Conservation (phyloP, 345 rosid genomes). For the Gynandropsis gynandra region DNA sequence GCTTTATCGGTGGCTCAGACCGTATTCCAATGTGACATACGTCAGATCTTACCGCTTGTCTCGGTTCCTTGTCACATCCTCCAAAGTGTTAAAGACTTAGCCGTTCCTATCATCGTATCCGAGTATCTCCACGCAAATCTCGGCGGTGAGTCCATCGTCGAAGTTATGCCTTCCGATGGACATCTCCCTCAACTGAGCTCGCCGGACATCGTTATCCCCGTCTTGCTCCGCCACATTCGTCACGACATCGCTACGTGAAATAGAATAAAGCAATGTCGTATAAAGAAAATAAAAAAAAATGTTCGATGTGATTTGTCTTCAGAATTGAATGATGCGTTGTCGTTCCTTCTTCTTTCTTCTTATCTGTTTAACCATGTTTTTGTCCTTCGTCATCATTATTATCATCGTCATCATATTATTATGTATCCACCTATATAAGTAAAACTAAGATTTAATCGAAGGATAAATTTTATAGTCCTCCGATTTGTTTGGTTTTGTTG, state of each 20-base stretch:
- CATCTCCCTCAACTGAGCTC: slow-evolving; percentile 95
- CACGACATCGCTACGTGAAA: slow-evolving; percentile 40
- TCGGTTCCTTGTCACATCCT: slow-evolving; percentile 79
- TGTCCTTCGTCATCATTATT: no score
- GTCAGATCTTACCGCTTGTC: slow-evolving; percentile 42
- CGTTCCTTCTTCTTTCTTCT: no score
- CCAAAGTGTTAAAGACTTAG: slow-evolving; percentile 79
- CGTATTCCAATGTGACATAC: slow-evolving; percentile 73
- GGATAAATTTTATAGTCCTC: no score
- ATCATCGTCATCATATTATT: no score
- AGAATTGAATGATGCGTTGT: no score
- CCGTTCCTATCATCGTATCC: slow-evolving; percentile 69
- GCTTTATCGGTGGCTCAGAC: slow-evolving; percentile 63
- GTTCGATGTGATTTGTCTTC: no score
- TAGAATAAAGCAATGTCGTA: no score
- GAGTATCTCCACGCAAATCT: slow-evolving; percentile 70
- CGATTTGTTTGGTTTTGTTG: no score
- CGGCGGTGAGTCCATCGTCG: slow-evolving; percentile 65
- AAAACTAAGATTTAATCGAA: no score
- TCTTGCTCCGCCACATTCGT: slow-evolving; percentile 64
- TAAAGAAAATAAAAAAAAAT: no score
- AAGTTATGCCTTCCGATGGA: slow-evolving; percentile 75
- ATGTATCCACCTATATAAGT: no score
- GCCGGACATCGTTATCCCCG: slow-evolving; percentile 72
- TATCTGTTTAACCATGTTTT: no score